Base-by-base conservation (phyloP, 2,329 filamentous ascomycete species). In the Alternaria burnsii region DNA sequence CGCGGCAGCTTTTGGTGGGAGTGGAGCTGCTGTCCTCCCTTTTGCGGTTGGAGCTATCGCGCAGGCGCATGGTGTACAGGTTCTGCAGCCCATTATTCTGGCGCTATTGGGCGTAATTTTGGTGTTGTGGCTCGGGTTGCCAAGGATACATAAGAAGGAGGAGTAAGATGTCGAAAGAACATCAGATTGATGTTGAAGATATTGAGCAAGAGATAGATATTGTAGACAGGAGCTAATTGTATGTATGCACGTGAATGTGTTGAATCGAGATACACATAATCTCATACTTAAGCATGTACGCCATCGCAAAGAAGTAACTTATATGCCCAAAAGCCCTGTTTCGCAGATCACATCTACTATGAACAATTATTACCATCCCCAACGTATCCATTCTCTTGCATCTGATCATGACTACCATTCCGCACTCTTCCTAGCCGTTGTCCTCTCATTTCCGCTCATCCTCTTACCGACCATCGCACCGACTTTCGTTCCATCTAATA, bases 1-100 rank as follows among this genome's bases (percentile, higher is more conserved):
- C 69, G 89, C 90, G 0, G 88, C 91, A 1, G 91, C 92, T 0
- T 88, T 94, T 75, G 92, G 92, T 3, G 89, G 91, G 0, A 86
- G 85, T 2, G 92, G 92, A 0, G 91, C 89, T 1, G 89, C 91
- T 75, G 76, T 84, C 1, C 91, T 77, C 83, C 90, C 46, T 82
- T 93, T 83, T 58, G 85, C 85, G 0, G 87, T 91, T 0, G 90
- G 90, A 3, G 89, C 88, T 3, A 88, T 92, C 71, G 88, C 90
- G 4, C 85, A 89, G 73, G 80, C 81, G 1, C 85, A 82, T 62
- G 87, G 87, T 9, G 86, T 89, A 11, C 76, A 84, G 73, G 85
- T 88, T 1, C 70, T 89, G 68, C 86, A 88, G 76, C 87, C 87
- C 4, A 84, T 89, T 71, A 82, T 87, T 41, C 71, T 88, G 62